Base-by-base conservation (phyloP, 345 rosid genomes). In the Ceriops decandra region DNA sequence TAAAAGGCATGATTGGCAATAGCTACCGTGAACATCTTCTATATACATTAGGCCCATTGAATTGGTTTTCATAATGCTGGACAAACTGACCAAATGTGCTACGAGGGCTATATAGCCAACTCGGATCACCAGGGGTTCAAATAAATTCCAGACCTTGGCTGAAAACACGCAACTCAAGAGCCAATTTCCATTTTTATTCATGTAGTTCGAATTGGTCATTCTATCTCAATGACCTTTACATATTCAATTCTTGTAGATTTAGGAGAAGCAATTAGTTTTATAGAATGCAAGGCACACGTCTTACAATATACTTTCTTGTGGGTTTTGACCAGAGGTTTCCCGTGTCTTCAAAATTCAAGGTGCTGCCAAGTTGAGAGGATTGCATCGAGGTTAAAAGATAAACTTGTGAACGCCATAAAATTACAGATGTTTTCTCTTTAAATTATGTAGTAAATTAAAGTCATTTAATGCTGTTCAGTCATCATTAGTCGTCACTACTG, bases 31-130 rank as follows among this genome's bases (percentile, higher is more conserved):
- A 42, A 42, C 47, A 13, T 42, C 4, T 13, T 42, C 47, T 13
- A 42, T 42, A 42, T 2, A 42, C 49, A 3, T 13, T 42, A 33
- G 19, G 17, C 4, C 19, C 8, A 42, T 35, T 67, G 62, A 49
- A 31, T 33, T 33, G 36, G 36, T 7, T 7, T 33, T 7, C 36
- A 6, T 7, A 33, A 33, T 33, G 36, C 36, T 33, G 38, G 24
- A 47, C 53, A 53, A 66, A n/a, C 47, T 30, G 57, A 47, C 60
- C 27, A 9, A 57, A 68, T 60, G 66, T 51, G 66, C 33, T 58
- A 60, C 16, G 35, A 51, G 42, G 52, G 65, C 32, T 60, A 51
- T 60, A n/a, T n/a, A n/a, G n/a, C 6, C 11, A 2, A 1, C 31
- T 68, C 17, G 49, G 28, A 59, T 24, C 52, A 30, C 46, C 2